phyloP scores from a whole-genome alignment of 805 yeast species.

The Nakazawaea ernobii region DNA sequence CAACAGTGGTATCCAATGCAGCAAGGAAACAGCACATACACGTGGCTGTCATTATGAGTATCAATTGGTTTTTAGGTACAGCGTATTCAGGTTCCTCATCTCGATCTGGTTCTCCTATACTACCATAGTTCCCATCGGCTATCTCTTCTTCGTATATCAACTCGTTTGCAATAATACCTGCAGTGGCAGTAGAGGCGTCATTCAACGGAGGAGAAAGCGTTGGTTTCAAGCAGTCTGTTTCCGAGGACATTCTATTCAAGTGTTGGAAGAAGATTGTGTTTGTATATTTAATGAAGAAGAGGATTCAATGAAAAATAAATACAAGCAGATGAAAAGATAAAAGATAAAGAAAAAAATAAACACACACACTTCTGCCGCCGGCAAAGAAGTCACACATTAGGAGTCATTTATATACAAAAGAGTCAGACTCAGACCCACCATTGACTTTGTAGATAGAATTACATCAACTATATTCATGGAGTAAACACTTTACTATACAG shows the following conservation, averaged over 20 bases:
- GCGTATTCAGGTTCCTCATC: slow-evolving; percentile 4
- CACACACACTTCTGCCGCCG: no score
- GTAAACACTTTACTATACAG: slow-evolving; percentile 56
- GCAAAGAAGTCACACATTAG: no score
- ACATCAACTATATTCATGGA: slow-evolving; percentile 30
- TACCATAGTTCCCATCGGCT: not conserved
- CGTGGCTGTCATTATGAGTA: slow-evolving; percentile 11
- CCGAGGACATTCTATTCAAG: not conserved
- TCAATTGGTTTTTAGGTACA: slow-evolving; percentile 3
- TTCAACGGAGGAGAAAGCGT: slow-evolving; percentile 7
- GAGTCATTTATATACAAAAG: no score
- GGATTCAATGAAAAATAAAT: no score
- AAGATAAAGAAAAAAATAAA: no score
- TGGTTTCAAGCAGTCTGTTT: not conserved
- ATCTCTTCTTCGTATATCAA: slow-evolving; percentile 8
- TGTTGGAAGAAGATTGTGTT: no score
- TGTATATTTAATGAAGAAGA: no score
- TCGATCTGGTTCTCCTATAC: not conserved
- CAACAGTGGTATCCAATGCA: slow-evolving; percentile 50
- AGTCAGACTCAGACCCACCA: no score
- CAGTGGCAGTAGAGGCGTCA: slow-evolving; percentile 12
- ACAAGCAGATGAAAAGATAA: no score
- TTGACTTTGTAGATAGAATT: no score
- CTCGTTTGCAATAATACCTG: slow-evolving; percentile 13
- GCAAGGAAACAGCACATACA: slow-evolving; percentile 28